Base-by-base conservation (phyloP, 129 eudicot species). In the Pseudognaphalium luteoalbum region DNA sequence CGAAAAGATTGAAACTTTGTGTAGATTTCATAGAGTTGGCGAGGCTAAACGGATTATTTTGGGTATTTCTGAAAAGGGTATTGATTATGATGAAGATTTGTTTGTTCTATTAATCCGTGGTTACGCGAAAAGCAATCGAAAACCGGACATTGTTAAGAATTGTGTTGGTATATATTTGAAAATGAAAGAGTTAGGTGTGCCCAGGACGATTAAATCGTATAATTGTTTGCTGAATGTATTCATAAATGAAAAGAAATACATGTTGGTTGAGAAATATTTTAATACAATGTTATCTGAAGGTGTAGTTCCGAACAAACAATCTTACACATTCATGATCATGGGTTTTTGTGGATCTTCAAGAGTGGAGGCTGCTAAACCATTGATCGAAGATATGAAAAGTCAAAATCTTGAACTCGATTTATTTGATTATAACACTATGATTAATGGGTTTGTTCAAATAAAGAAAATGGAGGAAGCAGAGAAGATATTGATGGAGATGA, bases 391-490 rank as follows among this genome's bases (percentile, higher is more conserved):
- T 72, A 92, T 90, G 96, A 90, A 81, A 72, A 73, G 74, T 25
- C 71, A 71, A 57, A 92, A 75, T 35, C 78, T 88, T 72, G 47
- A 8, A 47, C 96, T 93, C 1, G 80, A 88, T 88, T 87, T 74
- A 7, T 87, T 81, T 59, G 71, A 87, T 60, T 92, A 86, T 79
- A 92, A 92, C 42, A 76, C 88, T 0, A 64, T 92, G 87, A 88
- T 92, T 66, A 77, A 88, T 17, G 98, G 96, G 80, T 86, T 59
- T 85, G 65, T 72, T 78, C 61, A 89, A 65, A 80, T 80, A 42
- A 83, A 86, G 80, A 88, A 84, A 44, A 74, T 90, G 82, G 98
- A 90, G 29, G 96, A 90, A 77, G 98, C 94, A 5, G 94, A 90
- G 84, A 90, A 85, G 74, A 79, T 75, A 5, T 86, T 90, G 60